phyloP scores from a whole-genome alignment of 208 protist species.

The Borovskyia barvae region DNA sequence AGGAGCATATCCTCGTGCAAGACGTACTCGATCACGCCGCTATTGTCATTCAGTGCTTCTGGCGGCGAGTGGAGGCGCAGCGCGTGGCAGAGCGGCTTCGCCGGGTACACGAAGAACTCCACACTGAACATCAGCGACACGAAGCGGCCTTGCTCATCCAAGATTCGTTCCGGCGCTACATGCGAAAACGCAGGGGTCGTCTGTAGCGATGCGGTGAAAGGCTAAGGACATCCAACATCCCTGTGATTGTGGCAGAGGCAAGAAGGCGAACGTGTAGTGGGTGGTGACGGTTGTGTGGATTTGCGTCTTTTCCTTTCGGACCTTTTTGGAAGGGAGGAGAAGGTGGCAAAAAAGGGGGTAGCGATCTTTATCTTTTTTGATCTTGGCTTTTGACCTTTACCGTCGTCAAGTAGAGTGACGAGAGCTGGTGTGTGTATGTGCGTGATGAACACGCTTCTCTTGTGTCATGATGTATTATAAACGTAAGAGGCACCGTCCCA shows the following conservation, averaged over 20 bases:
- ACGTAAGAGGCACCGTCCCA: not conserved
- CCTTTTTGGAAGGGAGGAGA: not conserved
- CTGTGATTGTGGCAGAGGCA: too few relatives aligned
- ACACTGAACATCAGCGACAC: conserved; percentile 23
- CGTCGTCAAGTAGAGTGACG: not conserved
- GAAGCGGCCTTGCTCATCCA: conserved; percentile 79
- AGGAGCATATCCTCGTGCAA: conserved; percentile 36
- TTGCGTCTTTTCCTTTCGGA: not conserved
- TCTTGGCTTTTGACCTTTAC: conserved; percentile 7
- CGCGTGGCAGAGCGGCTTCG: conserved; percentile 21
- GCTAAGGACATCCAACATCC: too few relatives aligned
- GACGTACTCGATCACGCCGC: conserved; percentile 62
- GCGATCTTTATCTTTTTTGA: not conserved
- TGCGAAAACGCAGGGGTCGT: too few relatives aligned
- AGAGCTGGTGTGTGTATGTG: not conserved
- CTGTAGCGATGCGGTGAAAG: too few relatives aligned
- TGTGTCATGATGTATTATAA: not conserved
- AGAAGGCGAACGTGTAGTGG: too few relatives aligned
- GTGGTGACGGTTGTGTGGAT: not conserved
- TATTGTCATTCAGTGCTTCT: conserved; percentile 73
- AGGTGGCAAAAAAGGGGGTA: too few relatives aligned
- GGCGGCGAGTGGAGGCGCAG: conserved; percentile 48
- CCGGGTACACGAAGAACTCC: conserved; percentile 7
- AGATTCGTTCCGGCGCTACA: conserved; percentile 46
- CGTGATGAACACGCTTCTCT: not conserved